Percentiles rank a stretch among this genome's conserved stretches.
Conservation (phyloP, 352 stramenopile species). For the Globisporangium abappressorium region DNA sequence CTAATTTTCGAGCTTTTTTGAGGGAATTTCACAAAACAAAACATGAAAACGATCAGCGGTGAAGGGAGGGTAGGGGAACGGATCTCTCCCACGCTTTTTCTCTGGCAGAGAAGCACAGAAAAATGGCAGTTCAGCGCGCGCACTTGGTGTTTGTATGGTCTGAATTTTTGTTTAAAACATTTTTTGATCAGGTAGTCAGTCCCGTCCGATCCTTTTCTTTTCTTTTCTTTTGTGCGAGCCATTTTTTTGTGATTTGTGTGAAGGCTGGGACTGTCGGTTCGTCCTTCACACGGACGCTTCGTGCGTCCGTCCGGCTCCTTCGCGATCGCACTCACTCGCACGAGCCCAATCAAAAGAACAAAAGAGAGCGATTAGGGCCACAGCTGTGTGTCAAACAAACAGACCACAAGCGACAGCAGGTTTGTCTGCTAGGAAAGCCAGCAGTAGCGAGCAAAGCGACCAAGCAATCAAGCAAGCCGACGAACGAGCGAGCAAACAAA, state of each 20-base stretch:
- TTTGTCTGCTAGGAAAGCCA: background rate
- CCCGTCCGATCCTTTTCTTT: background rate
- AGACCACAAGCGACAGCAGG: background rate
- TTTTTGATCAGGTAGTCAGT: slow-evolving; percentile 1
- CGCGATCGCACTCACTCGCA: background rate
- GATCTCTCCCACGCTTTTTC: background rate
- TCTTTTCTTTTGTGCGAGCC: background rate
- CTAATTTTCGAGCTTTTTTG: too few relatives aligned
- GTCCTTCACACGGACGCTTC: too few relatives aligned
- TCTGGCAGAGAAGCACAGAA: background rate
- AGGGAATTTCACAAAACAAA: too few relatives aligned
- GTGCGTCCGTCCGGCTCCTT: background rate
- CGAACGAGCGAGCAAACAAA: background rate
- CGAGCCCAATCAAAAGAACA: background rate
- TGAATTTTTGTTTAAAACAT: slow-evolving; percentile 1
- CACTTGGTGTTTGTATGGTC: slow-evolving; percentile 4
- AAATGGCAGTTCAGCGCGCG: background rate
- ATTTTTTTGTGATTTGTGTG: background rate
- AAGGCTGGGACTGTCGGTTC: background rate
- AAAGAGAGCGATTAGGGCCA: background rate
- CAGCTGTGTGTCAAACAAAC: slow-evolving; percentile 6
- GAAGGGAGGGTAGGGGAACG: too few relatives aligned
- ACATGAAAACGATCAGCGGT: too few relatives aligned
- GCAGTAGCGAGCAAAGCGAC: background rate
- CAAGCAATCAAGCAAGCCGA: background rate